Base-by-base conservation (phyloP, 75 land plant genomes). In the Larix kaempferi region DNA sequence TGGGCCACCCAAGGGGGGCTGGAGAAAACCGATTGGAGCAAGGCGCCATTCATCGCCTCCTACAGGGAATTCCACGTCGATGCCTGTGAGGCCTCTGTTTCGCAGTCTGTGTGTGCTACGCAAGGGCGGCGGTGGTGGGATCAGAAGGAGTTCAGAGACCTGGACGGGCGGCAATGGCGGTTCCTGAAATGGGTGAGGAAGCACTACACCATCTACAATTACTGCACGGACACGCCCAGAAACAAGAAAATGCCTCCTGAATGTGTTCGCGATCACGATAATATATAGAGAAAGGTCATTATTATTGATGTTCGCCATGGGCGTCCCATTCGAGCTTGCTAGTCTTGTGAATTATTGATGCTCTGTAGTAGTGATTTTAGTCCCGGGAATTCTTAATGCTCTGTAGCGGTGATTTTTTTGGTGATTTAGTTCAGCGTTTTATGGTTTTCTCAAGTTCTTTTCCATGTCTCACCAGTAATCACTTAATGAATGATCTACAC, bases 1-100 rank as follows among this genome's bases (percentile, higher is more conserved):
- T 89, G 90, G 90, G 90, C 90, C 3, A 89, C 90, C 8, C 39
- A 80, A 33, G 90, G 89, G 19, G 90, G 90, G 8, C 72, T 83
- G 29, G 85, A 82, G 82, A 88, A 88, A 78, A 82, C 84, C 15
- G 75, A 88, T 57, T 88, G 88, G 88, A 79, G 64, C 58, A 65
- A 80, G 23, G 85, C 84, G 39, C 88, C 88, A 5, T 88, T 88
- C 56, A 62, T 85, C n/a, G 86, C 85, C 14, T 52, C 83, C 23
- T 86, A 83, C 79, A 67, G 72, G 10, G 75, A 76, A 6, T 88
- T 88, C 76, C 78, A 69, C 74, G 29, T 88, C 35, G 89, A 88
- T 80, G 89, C 82, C 44, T 88, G 89, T 71, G 78, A 78, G 57
- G 81, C 79, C 2, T 78, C 82, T 21, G 63, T 10, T 16, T 13